Percentiles rank a stretch among this genome's conserved stretches.
These are phyloP conservation scores for Ordospora pajunii DNA, from an alignment of 371 early-diverging fungal species.

Conservation along the genomic window DNA sequence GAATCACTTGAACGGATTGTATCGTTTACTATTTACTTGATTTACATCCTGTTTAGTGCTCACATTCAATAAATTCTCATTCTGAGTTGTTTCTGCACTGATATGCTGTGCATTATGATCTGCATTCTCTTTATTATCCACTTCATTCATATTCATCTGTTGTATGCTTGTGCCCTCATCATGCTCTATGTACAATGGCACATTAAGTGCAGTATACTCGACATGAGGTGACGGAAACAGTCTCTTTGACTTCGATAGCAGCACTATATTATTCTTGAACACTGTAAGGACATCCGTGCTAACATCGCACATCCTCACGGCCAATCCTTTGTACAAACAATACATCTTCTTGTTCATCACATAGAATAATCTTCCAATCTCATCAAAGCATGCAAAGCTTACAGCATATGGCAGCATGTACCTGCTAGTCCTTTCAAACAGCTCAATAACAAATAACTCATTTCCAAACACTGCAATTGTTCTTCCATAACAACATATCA, in stretches of 20 bases:
- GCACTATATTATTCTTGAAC: background rate
- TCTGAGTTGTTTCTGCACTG: too few species aligned
- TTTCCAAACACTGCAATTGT: background rate
- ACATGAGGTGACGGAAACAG: constrained; percentile 17
- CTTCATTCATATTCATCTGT: too few species aligned
- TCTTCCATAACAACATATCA: background rate
- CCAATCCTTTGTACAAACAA: background rate
- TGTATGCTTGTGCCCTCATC: too few species aligned
- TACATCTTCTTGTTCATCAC: constrained; percentile 9
- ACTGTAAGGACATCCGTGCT: background rate
- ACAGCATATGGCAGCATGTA: background rate
- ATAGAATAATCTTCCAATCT: background rate
- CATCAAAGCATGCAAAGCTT: background rate
- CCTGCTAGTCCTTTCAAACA: background rate
- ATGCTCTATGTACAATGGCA: background rate
- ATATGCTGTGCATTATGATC: too few species aligned
- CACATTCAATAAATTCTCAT: too few species aligned
- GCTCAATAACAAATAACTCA: background rate
- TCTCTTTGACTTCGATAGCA: background rate
- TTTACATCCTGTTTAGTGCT: too few species aligned
- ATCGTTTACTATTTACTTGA: too few species aligned
- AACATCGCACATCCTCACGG: background rate
- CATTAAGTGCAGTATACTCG: constrained; percentile 11
- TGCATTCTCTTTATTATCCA: too few species aligned
- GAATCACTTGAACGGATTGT: too few species aligned